Evolutionary conservation across 2,329 filamentous ascomycete genomes (phyloP).

Genomic region (Metarhizium guizhouense): DNA sequence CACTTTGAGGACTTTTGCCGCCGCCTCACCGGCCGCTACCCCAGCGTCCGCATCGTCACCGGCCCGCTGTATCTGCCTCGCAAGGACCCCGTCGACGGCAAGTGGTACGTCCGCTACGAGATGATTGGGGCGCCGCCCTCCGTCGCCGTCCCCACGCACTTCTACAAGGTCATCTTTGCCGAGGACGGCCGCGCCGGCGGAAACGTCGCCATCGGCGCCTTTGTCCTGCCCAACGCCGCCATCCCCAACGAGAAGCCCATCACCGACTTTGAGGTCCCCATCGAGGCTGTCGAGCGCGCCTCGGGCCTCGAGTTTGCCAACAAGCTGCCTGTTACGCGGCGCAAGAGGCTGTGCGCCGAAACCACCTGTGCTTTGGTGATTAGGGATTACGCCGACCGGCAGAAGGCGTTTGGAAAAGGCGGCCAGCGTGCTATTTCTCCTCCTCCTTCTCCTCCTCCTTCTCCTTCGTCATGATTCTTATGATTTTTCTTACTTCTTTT

Average conservation of each 20-base stretch:
- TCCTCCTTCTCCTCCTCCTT: background rate
- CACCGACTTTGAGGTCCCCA: conserved; percentile 85
- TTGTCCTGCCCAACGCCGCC: conserved; percentile 84
- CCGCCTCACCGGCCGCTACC: conserved; percentile 69
- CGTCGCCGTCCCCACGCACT: conserved; percentile 93
- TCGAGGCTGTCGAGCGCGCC: conserved; percentile 87
- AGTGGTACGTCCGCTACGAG: conserved; percentile 94
- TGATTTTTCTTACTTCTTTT: background rate
- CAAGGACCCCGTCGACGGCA: conserved; percentile 71
- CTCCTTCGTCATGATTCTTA: background rate
- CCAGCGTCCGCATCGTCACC: conserved; percentile 83
- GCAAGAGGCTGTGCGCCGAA: conserved; percentile 77
- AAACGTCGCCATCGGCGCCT: conserved; percentile 82
- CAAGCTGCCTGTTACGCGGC: conserved; percentile 63
- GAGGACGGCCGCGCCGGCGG: conserved; percentile 66
- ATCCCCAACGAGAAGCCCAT: conserved; percentile 86
- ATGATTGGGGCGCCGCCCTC: conserved; percentile 90
- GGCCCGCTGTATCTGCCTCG: conserved; percentile 89
- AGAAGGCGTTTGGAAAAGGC: conserved; percentile 47
- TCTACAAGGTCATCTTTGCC: conserved; percentile 98
- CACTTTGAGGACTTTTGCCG: conserved; percentile 98
- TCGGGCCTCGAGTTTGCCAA: conserved; percentile 85
- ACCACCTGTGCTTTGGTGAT: conserved; percentile 76
- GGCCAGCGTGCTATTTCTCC: conserved; percentile 12
- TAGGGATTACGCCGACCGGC: conserved; percentile 61